Base-by-base conservation (phyloP, 371 early-diverging fungal genomes). In the Lichtheimia hyalospora region DNA sequence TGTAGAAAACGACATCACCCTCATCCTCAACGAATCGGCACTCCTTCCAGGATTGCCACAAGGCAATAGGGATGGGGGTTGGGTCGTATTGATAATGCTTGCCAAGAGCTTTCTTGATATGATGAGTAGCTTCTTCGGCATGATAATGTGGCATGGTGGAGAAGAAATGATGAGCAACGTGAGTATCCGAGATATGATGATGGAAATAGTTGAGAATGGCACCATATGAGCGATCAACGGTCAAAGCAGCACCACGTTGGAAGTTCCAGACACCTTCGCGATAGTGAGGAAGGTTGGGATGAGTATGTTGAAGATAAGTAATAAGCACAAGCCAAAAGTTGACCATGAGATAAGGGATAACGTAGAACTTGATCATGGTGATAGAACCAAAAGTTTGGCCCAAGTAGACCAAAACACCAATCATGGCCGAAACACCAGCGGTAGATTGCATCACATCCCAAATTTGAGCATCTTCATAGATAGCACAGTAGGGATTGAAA, bases 131-230 rank as follows among this genome's bases (percentile, higher is more conserved):
- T 73, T 92, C 90, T 54, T 81, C 75, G 14, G 94, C 90, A 60
- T 95, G 83, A 80, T 95, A 95, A 77, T 92, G 92, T 5, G 95
- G 95, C 92, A 95, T 93, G 49, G 84, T 87, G 24, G 90, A 89
- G 82, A 93, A 95, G 62, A 92, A 71, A 70, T 95, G 95, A 69
- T 95, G 95, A 15, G 88, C 92, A 27, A 94, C 92, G 64, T 92
- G 93, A 7, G 91, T 86, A 70, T 92, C 91, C 48, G 83, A 77
- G 63, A 92, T 92, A 64, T 88, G 88, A 71, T 94, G 94, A 77
- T 89, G 82, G 74, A 89, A 86, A 64, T 79, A 71, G 77, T 94
- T 87, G 69, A 93, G 77, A 69, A 92, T 68, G 71, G 71, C 69
- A 55, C 95, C 94, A 63, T 79, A 93, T 61, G 88, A 88, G 46